Conservation (phyloP, 2,329 filamentous ascomycete genomes). For the Atkinsonella texensis region DNA sequence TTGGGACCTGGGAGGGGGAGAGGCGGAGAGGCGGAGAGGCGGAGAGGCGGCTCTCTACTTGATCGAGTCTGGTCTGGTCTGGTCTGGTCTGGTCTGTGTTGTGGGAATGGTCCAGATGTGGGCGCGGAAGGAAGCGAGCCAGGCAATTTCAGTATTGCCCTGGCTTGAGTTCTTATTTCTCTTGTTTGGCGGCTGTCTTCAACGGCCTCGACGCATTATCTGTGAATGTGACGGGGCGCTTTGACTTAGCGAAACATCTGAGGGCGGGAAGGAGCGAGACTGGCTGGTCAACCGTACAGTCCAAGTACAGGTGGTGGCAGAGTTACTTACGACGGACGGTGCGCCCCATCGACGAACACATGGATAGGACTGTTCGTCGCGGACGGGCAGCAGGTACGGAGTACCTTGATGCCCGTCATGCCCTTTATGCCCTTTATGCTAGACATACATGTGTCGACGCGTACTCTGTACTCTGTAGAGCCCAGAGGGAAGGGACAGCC, state of each 20-base stretch:
- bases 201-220: conserved; percentile 7
- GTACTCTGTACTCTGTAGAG: no score
- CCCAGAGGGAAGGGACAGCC: conserved; percentile 2
- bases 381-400: background rate
- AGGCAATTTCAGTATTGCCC: conserved; percentile 3
- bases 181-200: conserved; percentile 5
- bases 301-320: no score
- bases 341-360: no score
- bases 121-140: conserved; percentile 25
- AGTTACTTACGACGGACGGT: no score
- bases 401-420: no score
- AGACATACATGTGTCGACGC: no score
- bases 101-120: conserved; percentile 7
- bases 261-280: background rate
- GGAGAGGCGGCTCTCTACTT: conserved; percentile 24
- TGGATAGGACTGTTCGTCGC: no score
- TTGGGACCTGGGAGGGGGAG: background rate
- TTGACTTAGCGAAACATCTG: conserved; percentile 2
- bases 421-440: no score
- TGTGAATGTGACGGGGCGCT: conserved; percentile 5
- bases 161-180: conserved; percentile 8
- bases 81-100: conserved; percentile 20
- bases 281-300: no score
- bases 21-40: no score
- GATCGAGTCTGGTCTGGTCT: conserved; percentile 26